phyloP scores from a whole-genome alignment of 2,329 filamentous ascomycete genomes.

The Aaosphaeria pasadenensis region DNA sequence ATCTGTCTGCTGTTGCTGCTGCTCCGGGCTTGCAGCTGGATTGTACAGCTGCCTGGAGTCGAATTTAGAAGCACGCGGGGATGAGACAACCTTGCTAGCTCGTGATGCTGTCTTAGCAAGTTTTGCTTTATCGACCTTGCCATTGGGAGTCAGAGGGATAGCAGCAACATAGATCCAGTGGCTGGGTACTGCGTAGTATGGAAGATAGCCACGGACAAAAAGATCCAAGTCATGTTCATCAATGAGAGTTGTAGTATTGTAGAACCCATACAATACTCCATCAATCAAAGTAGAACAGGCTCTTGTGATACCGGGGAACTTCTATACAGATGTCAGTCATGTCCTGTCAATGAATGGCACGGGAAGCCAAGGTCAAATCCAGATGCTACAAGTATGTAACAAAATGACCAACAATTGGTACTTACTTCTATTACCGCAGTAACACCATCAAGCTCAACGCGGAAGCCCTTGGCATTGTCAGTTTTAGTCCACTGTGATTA shows the following conservation, averaged over 20 bases:
- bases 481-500: neutral
- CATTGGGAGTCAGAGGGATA: constrained; percentile 54
- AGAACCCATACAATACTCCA: constrained; percentile 52
- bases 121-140: constrained; percentile 54
- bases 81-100: neutral
- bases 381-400: too few species aligned
- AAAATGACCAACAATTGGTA: neutral
- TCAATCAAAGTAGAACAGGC: constrained; percentile 50
- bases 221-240: constrained; percentile 36
- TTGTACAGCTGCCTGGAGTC: constrained; percentile 4
- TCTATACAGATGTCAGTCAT: constrained; percentile 15
- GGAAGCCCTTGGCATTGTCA: constrained; percentile 48
- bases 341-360: neutral
- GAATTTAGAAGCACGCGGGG: constrained; percentile 4
- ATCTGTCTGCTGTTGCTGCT: neutral
- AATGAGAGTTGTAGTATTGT: constrained; percentile 36
- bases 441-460: constrained; percentile 60
- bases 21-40: neutral
- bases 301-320: constrained; percentile 45
- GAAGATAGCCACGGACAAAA: constrained; percentile 45
- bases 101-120: constrained; percentile 34
- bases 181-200: constrained; percentile 56
- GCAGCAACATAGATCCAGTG: constrained; percentile 42
- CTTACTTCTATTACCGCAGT: constrained; percentile 32
- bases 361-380: too few species aligned